These are phyloP conservation scores for Bretschneidera sinensis DNA, from an alignment of 345 rosid genomes.

Conservation along the genomic window DNA sequence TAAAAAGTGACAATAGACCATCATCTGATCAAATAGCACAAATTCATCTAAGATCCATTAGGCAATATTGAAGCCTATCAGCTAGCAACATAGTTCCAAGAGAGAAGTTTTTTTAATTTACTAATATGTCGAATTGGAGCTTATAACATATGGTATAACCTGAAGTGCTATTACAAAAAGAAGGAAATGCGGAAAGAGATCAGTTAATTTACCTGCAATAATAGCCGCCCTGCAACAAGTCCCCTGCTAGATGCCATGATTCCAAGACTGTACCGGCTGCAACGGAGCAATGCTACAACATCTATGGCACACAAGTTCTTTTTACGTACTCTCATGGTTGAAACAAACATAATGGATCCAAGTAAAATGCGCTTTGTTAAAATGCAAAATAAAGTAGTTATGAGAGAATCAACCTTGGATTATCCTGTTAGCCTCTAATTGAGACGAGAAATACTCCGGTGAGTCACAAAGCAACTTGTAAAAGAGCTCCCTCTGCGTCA, in stretches of 20 bases:
- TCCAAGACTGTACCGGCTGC: slow-evolving; percentile 87
- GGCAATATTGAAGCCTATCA: too few species aligned
- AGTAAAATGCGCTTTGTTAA: background rate
- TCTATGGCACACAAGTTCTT: slow-evolving; percentile 34
- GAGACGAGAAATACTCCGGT: slow-evolving; percentile 70
- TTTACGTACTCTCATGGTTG: background rate
- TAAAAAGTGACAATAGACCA: too few species aligned
- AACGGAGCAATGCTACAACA: slow-evolving; percentile 75
- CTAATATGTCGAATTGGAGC: too few species aligned
- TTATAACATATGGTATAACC: background rate
- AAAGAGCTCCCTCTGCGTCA: slow-evolving; percentile 79
- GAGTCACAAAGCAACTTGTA: slow-evolving; percentile 75
- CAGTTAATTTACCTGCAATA: slow-evolving; percentile 49
- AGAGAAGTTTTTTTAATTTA: too few species aligned
- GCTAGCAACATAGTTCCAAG: too few species aligned
- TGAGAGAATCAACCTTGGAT: slow-evolving; percentile 85
- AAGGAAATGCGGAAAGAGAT: background rate
- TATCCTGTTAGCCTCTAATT: slow-evolving; percentile 75
- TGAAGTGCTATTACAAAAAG: background rate
- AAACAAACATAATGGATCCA: background rate
- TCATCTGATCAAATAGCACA: too few species aligned
- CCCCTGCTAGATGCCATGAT: slow-evolving; percentile 95
- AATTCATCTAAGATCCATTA: too few species aligned
- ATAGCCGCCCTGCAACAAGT: slow-evolving; percentile 75
- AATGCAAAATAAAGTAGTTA: background rate